Evolutionary conservation across 345 rosid genomes (phyloP).

Genomic region (Theobroma cacao): DNA sequence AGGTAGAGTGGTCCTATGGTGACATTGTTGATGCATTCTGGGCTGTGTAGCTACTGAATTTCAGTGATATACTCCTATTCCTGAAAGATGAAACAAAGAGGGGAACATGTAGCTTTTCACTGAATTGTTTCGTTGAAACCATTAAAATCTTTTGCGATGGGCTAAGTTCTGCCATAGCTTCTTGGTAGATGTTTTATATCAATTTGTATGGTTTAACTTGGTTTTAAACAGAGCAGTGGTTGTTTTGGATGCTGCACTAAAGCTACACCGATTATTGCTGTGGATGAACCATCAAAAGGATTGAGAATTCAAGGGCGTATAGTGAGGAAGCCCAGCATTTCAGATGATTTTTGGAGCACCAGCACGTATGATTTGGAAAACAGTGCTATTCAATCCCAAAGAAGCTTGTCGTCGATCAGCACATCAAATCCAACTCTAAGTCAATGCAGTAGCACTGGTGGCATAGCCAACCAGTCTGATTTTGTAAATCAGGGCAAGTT

Average conservation of each 20-base stretch:
- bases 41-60: not conserved
- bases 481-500: slow-evolving; percentile 46
- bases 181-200: not conserved
- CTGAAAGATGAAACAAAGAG: not conserved
- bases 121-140: not conserved
- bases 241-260: slow-evolving; percentile 69
- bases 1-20: not conserved
- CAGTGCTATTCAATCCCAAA: slow-evolving; percentile 42
- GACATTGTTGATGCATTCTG: not conserved
- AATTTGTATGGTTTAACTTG: slow-evolving; percentile 17
- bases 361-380: slow-evolving; percentile 62
- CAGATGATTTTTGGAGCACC: slow-evolving; percentile 67
- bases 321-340: slow-evolving; percentile 39
- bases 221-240: slow-evolving; percentile 44
- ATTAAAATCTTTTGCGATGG: not conserved
- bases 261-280: slow-evolving; percentile 43
- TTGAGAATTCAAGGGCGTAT: slow-evolving; percentile 40
- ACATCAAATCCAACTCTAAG: slow-evolving; percentile 30
- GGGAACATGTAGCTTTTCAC: not conserved
- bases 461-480: slow-evolving; percentile 30
- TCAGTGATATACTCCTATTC: not conserved
- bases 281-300: slow-evolving; percentile 49
- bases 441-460: slow-evolving; percentile 16
- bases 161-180: not conserved
- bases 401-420: slow-evolving; percentile 51